These are phyloP conservation scores for Trypanosoma rangeli DNA, from an alignment of 208 protist species.

Conservation along the genomic window DNA sequence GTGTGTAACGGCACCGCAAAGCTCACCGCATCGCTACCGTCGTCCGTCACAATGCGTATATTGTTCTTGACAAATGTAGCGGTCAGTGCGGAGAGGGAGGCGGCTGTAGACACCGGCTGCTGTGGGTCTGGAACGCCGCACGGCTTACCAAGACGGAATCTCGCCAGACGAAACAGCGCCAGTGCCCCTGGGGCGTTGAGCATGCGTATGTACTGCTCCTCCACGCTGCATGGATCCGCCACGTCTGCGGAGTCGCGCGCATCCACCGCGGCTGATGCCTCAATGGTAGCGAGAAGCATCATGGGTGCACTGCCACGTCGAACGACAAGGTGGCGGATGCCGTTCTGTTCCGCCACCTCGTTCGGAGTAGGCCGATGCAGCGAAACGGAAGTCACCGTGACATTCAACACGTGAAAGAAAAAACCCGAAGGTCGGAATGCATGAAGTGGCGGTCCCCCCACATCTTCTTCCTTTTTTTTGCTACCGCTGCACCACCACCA, in stretches of 20 bases:
- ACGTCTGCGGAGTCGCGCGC: neutral
- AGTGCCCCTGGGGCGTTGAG: constrained; percentile 41
- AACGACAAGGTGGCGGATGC: constrained; percentile 49
- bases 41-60: neutral
- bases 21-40: constrained; percentile 12
- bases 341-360: constrained; percentile 30
- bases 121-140: constrained; percentile 13
- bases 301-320: constrained; percentile 49
- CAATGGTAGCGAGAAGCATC: constrained; percentile 41
- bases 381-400: constrained; percentile 43
- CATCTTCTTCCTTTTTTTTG: neutral
- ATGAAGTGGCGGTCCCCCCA: neutral
- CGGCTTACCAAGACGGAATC: constrained; percentile 44
- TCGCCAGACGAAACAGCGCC: constrained; percentile 51
- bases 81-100: constrained; percentile 24
- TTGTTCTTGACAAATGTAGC: constrained; percentile 15
- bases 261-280: neutral
- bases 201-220: constrained; percentile 41
- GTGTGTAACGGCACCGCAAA: constrained; percentile 43
- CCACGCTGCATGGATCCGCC: constrained; percentile 11
- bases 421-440: constrained; percentile 48
- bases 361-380: constrained; percentile 41
- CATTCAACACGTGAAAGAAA: constrained; percentile 52
- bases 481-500: neutral
- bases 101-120: constrained; percentile 9